Conservation (phyloP, 2,329 filamentous ascomycete genomes). For the Apiospora phragmitis region DNA sequence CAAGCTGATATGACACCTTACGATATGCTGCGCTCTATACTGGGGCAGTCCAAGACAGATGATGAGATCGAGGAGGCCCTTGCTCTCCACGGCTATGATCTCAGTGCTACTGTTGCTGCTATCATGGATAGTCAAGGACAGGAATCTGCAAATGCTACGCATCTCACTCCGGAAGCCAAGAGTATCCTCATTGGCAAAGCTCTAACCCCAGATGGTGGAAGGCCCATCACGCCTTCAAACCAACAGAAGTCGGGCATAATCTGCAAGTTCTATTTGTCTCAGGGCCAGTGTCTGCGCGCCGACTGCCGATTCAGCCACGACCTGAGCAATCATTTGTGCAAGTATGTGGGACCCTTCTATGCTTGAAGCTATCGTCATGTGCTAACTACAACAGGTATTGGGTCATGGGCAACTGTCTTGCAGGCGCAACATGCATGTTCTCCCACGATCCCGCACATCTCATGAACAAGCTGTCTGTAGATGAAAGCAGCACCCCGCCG, state of each 20-base stretch:
- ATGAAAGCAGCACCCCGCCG: slow-evolving; percentile 67
- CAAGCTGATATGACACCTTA: slow-evolving; percentile 95
- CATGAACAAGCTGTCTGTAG: slow-evolving; percentile 77
- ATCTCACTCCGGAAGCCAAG: slow-evolving; percentile 55
- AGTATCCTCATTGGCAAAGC: slow-evolving; percentile 86
- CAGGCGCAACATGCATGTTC: slow-evolving; percentile 92
- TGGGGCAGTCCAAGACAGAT: slow-evolving; percentile 85
- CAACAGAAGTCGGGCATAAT: slow-evolving; percentile 84
- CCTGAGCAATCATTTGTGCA: slow-evolving; percentile 94
- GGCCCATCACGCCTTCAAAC: slow-evolving; percentile 74
- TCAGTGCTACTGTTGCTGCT: slow-evolving; percentile 86
- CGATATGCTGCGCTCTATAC: slow-evolving; percentile 93
- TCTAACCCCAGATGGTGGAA: slow-evolving; percentile 67
- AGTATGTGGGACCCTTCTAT: slow-evolving; percentile 61
- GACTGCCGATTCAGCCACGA: slow-evolving; percentile 98
- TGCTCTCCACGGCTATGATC: slow-evolving; percentile 85
- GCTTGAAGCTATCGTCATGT: slow-evolving; percentile 38
- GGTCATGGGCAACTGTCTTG: slow-evolving; percentile 93
- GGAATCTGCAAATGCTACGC: slow-evolving; percentile 45
- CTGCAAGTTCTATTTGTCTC: slow-evolving; percentile 96
- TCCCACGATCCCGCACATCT: slow-evolving; percentile 91
- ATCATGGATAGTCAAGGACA: slow-evolving; percentile 75
- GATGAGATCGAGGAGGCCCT: slow-evolving; percentile 94
- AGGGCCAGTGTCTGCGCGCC: slow-evolving; percentile 90
- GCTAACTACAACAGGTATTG: slow-evolving; percentile 67